Percentiles rank a stretch among this genome's conserved stretches.
phyloP scores from a whole-genome alignment of 192 early-diverging fungal species.

The Obelidium mucronatum region DNA sequence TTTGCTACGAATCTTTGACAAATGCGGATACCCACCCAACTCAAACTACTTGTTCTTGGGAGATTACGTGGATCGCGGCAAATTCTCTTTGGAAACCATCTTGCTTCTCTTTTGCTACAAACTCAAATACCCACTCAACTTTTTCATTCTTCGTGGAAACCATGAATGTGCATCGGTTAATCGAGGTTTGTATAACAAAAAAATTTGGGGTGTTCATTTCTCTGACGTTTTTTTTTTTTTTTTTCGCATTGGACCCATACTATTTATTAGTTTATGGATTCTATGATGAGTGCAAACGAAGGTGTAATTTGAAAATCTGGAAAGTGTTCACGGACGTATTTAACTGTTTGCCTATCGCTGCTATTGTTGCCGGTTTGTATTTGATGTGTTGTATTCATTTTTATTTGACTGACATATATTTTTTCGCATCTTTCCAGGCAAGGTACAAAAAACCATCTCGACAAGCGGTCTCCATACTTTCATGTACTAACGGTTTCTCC shows the following conservation, averaged over 20 bases:
- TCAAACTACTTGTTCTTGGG: conserved; percentile 92
- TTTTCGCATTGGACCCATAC: too few species aligned
- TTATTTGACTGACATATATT: background rate
- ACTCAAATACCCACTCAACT: conserved; percentile 94
- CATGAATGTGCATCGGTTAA: conserved; percentile 96
- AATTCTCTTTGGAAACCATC: conserved; percentile 94
- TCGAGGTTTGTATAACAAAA: conserved; percentile 75
- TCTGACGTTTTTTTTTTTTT: background rate
- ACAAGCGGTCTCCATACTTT: too few species aligned
- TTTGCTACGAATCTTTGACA: conserved; percentile 89
- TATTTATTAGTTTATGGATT: conserved; percentile 95
- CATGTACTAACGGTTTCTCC: too few species aligned
- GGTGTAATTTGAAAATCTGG: conserved; percentile 89
- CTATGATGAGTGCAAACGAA: conserved; percentile 96
- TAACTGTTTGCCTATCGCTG: conserved; percentile 91
- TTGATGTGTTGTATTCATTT: background rate
- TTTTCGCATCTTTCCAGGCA: too few species aligned
- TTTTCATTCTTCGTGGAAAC: conserved; percentile 96
- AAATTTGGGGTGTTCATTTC: too few species aligned
- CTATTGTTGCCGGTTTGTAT: conserved; percentile 74
- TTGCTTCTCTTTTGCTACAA: conserved; percentile 94
- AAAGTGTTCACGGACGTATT: conserved; percentile 93
- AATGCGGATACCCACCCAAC: conserved; percentile 89
- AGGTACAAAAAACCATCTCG: background rate
- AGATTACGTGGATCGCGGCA: conserved; percentile 98